phyloP scores from a whole-genome alignment of 2,329 filamentous ascomycete genomes.

The Penicillium sp. region DNA sequence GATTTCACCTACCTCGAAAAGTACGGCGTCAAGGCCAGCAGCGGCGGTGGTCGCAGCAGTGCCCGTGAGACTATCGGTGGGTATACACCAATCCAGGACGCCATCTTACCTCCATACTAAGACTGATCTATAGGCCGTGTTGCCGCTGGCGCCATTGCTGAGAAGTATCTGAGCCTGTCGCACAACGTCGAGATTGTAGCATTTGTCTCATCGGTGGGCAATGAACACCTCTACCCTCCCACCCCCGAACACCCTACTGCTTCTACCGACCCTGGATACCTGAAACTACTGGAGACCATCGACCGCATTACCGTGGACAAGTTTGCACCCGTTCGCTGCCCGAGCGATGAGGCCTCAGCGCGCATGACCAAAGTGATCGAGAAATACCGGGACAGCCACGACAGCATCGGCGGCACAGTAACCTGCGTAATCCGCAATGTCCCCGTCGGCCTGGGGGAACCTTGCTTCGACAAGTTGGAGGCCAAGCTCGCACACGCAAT shows the following conservation, averaged over 20 bases:
- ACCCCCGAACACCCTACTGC: constrained; percentile 61
- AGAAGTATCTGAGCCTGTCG: constrained; percentile 78
- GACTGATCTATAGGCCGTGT: constrained; percentile 56
- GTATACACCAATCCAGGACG: constrained; percentile 6
- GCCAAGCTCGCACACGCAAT: constrained; percentile 87
- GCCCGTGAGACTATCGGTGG: constrained; percentile 89
- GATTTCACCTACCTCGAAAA: constrained; percentile 98
- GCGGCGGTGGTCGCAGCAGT: constrained; percentile 80
- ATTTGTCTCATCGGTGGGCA: constrained; percentile 80
- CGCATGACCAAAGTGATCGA: constrained; percentile 77
- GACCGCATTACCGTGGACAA: constrained; percentile 71
- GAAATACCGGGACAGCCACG: constrained; percentile 67
- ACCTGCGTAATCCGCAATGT: constrained; percentile 87
- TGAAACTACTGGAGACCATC: constrained; percentile 65
- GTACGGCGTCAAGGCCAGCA: constrained; percentile 88
- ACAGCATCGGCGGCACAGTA: constrained; percentile 91
- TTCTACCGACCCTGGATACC: constrained; percentile 71
- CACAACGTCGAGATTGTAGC: constrained; percentile 88
- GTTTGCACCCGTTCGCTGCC: constrained; percentile 82
- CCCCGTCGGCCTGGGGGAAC: constrained; percentile 83
- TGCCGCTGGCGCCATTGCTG: constrained; percentile 83
- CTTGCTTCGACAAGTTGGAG: constrained; percentile 92
- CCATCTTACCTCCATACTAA: neutral
- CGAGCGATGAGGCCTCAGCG: constrained; percentile 56
- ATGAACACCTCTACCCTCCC: constrained; percentile 68